Evolutionary conservation across 768 basidiomycete genomes (phyloP).

Genomic region (Leccinum olivaceopallidum): DNA sequence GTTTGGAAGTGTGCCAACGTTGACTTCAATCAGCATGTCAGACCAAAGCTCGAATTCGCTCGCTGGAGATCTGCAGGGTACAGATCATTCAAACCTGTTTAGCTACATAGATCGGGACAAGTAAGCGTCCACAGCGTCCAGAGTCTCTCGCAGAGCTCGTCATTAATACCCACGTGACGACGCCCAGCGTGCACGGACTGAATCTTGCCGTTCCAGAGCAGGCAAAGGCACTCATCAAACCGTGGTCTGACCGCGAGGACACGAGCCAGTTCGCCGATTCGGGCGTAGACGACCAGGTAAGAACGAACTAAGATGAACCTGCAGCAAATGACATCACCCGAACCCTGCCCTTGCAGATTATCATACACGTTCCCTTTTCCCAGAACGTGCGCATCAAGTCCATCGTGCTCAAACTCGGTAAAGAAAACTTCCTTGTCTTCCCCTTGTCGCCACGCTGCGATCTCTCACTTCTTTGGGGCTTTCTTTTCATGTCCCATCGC

Average conservation of each 20-base stretch:
- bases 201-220: constrained; percentile 81
- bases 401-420: constrained; percentile 75
- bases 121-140: constrained; percentile 36
- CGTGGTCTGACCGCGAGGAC: constrained; percentile 78
- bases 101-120: constrained; percentile 64
- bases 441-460: constrained; percentile 9
- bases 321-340: constrained; percentile 11
- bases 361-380: constrained; percentile 79
- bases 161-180: constrained; percentile 2
- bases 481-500: constrained; percentile 6
- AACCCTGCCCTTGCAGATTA: constrained; percentile 49
- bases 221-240: constrained; percentile 75
- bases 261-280: constrained; percentile 68
- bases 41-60: constrained; percentile 41
- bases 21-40: constrained; percentile 14
- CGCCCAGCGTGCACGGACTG: constrained; percentile 70
- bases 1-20: constrained; percentile 13
- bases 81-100: constrained; percentile 57
- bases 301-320: constrained; percentile 15
- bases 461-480: constrained; percentile 9
- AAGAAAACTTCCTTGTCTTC: constrained; percentile 20
- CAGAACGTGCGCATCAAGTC: constrained; percentile 78
- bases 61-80: constrained; percentile 45
- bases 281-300: constrained; percentile 83
- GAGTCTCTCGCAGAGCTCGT: not conserved